A percentile compares a stretch with the other conserved stretches of the same genome.
Evolutionary conservation across 805 yeast species (phyloP).

Genomic region (Candida xyloterini): DNA sequence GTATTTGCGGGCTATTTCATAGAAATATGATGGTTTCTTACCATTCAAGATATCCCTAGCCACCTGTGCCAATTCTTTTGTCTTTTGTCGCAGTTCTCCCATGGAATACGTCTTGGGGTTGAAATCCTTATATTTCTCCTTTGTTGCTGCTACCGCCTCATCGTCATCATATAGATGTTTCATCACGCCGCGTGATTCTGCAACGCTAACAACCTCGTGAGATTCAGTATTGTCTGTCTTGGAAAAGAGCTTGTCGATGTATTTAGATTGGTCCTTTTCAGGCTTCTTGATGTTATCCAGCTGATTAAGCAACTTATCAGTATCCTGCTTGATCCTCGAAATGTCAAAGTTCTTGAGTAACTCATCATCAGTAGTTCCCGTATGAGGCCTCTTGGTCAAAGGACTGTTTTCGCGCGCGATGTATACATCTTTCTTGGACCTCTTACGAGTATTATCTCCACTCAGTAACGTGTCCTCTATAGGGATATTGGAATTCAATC

Average conservation of each 20-base stretch:
- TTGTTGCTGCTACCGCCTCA: conserved; percentile 12
- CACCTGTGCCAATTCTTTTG: conserved; percentile 7
- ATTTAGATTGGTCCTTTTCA: conserved; percentile 15
- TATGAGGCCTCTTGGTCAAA: not conserved
- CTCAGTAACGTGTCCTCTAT: conserved; percentile 12
- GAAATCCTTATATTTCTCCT: conserved; percentile 20
- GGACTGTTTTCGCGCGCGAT: conserved; percentile 8
- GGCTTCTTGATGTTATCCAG: conserved; percentile 35
- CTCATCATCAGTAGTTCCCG: conserved; percentile 21
- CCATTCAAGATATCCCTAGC: conserved; percentile 36
- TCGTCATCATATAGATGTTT: conserved; percentile 19
- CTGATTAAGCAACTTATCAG: conserved; percentile 31
- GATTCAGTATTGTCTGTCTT: conserved; percentile 14
- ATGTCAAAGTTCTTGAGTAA: conserved; percentile 26
- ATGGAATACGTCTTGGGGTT: conserved; percentile 14
- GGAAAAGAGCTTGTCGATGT: conserved; percentile 18
- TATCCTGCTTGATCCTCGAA: conserved; percentile 29
- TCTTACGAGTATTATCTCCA: not conserved
- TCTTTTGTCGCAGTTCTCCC: conserved; percentile 5
- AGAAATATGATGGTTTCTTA: conserved; percentile 44
- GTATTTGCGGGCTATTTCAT: conserved; percentile 45
- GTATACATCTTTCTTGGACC: conserved; percentile 5
- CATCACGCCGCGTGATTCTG: conserved; percentile 1
- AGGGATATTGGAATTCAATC: conserved; percentile 11
- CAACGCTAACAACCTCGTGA: conserved; percentile 9